phyloP scores from a whole-genome alignment of 2,329 filamentous ascomycete species.

The Macrophomina tecta region DNA sequence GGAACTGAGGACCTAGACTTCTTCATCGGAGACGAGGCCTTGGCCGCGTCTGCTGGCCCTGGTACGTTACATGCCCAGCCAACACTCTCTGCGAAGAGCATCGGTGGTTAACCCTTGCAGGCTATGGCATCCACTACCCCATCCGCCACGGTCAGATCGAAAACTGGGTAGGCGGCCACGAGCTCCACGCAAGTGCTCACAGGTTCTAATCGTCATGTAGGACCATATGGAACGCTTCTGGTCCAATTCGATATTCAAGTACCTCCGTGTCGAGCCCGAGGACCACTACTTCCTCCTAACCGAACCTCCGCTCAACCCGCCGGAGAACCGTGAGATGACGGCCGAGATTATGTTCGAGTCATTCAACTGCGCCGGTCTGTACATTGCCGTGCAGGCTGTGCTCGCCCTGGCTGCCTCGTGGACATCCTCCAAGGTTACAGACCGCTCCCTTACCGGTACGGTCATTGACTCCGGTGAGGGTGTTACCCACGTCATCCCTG shows the following conservation, averaged over 20 bases:
- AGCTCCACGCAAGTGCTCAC: constrained; percentile 30
- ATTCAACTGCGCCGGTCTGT: constrained; percentile 98
- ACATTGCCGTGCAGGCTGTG: constrained; percentile 97
- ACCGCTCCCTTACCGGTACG: constrained; percentile 93
- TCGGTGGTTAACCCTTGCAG: constrained; percentile 49
- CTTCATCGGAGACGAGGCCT: constrained; percentile 97
- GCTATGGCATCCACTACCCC: constrained; percentile 96
- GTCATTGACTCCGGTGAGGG: constrained; percentile 99
- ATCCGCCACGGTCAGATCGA: constrained; percentile 98
- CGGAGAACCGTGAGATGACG: constrained; percentile 98
- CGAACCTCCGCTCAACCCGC: constrained; percentile 96
- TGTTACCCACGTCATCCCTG: constrained; percentile 98
- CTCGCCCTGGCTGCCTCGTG: constrained; percentile 95
- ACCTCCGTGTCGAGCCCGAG: constrained; percentile 95
- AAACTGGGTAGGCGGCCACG: constrained; percentile 76
- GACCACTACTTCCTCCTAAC: constrained; percentile 98
- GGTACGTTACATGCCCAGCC: constrained; percentile 56
- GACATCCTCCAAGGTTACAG: constrained; percentile 97
- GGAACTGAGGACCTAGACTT: constrained; percentile 98
- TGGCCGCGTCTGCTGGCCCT: constrained; percentile 81
- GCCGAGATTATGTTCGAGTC: constrained; percentile 99
- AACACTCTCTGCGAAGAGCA: background rate
- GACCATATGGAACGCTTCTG: constrained; percentile 99
- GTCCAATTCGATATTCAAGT: constrained; percentile 99
- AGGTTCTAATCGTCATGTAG: constrained; percentile 51